Conservation (phyloP, 345 rosid species). For the Combretum micranthum region DNA sequence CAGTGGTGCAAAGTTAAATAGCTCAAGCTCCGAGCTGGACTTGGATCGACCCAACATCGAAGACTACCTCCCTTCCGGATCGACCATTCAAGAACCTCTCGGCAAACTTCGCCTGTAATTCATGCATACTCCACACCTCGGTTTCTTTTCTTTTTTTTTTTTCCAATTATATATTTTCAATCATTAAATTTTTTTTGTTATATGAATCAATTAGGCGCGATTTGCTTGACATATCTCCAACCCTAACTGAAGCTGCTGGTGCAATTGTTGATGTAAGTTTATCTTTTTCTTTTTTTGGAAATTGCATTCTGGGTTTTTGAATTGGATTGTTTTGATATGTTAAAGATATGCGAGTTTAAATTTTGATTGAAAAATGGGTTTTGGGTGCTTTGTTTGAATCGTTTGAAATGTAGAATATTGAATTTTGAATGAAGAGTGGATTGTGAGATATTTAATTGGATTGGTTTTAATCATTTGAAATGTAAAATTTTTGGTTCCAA, state of each 20-base stretch:
- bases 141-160: not conserved
- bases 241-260: conserved; percentile 95
- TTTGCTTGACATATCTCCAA: conserved; percentile 83
- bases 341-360: not conserved
- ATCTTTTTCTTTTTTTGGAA: not conserved
- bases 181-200: conserved; percentile 1
- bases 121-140: not conserved
- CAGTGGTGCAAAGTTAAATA: conserved; percentile 28
- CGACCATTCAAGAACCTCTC: conserved; percentile 71
- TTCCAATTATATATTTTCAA: not conserved
- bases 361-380: no score
- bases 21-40: conserved; percentile 76
- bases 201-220: conserved; percentile 46
- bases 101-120: conserved; percentile 86
- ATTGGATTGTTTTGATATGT: not conserved
- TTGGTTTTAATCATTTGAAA: no score
- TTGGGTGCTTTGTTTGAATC: no score
- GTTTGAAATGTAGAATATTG: no score
- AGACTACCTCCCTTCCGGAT: conserved; percentile 92
- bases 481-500: no score
- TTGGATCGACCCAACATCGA: conserved; percentile 83
- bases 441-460: no score
- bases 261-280: conserved; percentile 85
- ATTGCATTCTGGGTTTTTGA: not conserved
- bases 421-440: no score